Percentiles rank a stretch among this genome's conserved stretches.
phyloP scores from a whole-genome alignment of 306 rosid genomes.

The Quercus ilex region DNA sequence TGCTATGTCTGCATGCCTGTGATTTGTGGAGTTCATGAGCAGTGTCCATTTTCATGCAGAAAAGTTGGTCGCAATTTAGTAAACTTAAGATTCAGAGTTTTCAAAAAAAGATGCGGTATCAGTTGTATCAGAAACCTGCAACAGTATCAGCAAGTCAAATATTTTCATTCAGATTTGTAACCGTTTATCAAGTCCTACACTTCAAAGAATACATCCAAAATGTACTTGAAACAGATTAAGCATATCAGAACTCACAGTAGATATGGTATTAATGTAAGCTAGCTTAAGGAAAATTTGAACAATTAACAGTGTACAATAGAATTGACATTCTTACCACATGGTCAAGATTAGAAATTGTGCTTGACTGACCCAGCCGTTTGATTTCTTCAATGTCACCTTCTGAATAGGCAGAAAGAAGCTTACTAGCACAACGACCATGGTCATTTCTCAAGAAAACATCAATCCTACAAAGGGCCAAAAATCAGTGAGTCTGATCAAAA shows the following conservation, averaged over 20 bases:
- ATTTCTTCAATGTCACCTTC: conserved; percentile 89
- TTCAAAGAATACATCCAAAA: background rate
- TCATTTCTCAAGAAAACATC: conserved; percentile 82
- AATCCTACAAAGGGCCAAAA: conserved; percentile 38
- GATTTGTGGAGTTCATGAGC: no score
- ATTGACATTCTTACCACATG: conserved; percentile 52
- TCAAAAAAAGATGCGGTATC: no score
- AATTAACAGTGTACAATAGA: background rate
- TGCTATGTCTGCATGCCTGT: no score
- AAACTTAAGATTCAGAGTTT: no score
- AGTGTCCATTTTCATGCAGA: no score
- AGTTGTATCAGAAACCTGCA: no score
- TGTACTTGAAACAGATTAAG: background rate
- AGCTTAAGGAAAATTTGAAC: background rate
- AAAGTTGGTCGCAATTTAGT: no score
- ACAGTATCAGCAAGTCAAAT: no score
- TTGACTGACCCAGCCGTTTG: conserved; percentile 65
- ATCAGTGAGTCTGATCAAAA: background rate
- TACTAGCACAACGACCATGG: conserved; percentile 72
- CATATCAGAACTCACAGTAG: background rate
- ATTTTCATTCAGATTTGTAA: no score
- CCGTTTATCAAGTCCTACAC: background rate
- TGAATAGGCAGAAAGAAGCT: conserved; percentile 70
- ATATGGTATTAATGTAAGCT: background rate
- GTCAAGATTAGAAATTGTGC: conserved; percentile 74